Conservation (phyloP, 2,329 filamentous ascomycete genomes). For the Pseudofabraea citricarpa region DNA sequence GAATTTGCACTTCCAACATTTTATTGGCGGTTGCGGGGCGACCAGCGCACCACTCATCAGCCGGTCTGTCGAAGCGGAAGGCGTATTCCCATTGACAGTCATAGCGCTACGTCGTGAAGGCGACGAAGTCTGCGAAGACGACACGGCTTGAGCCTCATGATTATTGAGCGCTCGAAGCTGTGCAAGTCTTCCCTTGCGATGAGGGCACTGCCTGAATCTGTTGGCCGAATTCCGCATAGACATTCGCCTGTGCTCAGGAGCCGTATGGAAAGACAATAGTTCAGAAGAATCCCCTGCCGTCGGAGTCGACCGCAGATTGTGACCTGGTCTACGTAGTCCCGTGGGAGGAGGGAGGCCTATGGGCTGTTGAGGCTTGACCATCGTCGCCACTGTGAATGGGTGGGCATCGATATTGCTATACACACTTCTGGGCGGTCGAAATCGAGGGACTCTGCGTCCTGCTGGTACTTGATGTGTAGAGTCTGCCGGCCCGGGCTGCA, state of each 20-base stretch:
- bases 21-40: not conserved
- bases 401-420: constrained; percentile 25
- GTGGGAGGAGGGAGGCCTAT: not conserved
- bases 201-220: constrained; percentile 8
- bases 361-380: constrained; percentile 7
- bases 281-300: not conserved
- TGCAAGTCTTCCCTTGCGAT: constrained; percentile 9
- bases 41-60: not conserved
- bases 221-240: not conserved
- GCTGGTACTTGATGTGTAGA: constrained; percentile 8
- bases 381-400: constrained; percentile 21
- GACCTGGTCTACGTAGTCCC: not conserved
- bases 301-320: not conserved
- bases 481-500: constrained; percentile 1
- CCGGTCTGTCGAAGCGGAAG: not conserved
- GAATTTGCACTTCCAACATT: constrained; percentile 23
- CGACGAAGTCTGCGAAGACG: no score
- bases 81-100: not conserved
- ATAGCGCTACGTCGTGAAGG: no score
- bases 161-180: no score
- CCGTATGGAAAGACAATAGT: constrained; percentile 1
- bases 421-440: constrained; percentile 24
- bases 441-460: constrained; percentile 17
- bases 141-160: no score
- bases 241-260: constrained; percentile 3